These are phyloP conservation scores for Agaricus subrufescens DNA, from an alignment of 768 basidiomycete species.

Conservation along the genomic window DNA sequence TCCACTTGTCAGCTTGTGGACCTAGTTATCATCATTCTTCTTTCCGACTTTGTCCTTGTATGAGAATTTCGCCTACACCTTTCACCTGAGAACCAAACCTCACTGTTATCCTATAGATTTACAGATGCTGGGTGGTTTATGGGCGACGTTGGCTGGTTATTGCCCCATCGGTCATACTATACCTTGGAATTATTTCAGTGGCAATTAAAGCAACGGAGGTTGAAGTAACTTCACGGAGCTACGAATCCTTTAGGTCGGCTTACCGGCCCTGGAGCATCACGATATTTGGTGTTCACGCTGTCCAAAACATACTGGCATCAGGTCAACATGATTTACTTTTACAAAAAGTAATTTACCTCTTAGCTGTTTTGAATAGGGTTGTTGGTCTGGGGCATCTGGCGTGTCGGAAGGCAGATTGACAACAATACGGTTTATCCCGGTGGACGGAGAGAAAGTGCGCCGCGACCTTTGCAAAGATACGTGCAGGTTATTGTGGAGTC, in stretches of 20 bases:
- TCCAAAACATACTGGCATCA: neutral
- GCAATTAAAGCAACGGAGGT: neutral
- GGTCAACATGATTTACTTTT: neutral
- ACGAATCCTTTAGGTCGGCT: neutral
- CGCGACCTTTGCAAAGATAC: neutral
- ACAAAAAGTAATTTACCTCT: neutral
- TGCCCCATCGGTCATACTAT: neutral
- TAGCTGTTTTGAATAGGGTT: neutral
- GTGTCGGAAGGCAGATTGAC: neutral
- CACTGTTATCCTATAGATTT: neutral
- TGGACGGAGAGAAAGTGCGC: neutral
- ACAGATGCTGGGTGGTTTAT: conserved; percentile 6
- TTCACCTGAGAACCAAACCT: neutral
- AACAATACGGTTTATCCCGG: neutral
- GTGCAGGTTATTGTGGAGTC: neutral
- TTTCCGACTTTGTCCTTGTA: conserved; percentile 5
- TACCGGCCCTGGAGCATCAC: neutral
- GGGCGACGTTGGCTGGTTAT: neutral
- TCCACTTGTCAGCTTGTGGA: neutral
- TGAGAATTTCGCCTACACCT: neutral
- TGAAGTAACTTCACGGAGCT: neutral
- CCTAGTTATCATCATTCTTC: neutral
- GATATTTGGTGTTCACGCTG: neutral
- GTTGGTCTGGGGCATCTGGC: conserved; percentile 4
- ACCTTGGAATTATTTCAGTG: neutral